Conservation (phyloP, 306 rosid genomes). For the Vicia villosa region DNA sequence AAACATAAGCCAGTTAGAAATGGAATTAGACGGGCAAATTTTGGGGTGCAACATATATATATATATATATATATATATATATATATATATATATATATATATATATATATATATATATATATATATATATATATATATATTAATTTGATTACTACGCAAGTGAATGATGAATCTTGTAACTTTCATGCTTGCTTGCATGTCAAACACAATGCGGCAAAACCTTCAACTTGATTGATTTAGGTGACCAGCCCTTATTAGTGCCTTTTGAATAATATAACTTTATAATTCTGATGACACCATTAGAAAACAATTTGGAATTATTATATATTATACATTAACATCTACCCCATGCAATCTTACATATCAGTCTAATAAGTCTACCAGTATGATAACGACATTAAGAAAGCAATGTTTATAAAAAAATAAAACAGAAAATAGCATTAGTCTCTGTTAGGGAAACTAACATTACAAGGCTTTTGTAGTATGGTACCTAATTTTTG, state of each 20-base stretch:
- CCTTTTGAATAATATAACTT: constrained; percentile 27
- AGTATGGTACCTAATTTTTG: constrained; percentile 66
- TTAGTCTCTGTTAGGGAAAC: constrained; percentile 71
- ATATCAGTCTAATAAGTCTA: constrained; percentile 37
- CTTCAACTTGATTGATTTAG: constrained; percentile 48
- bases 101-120: too few species aligned
- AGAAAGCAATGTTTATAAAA: constrained; percentile 13
- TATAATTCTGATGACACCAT: constrained; percentile 1
- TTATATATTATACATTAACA: background rate
- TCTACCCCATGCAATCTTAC: constrained; percentile 47
- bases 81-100: too few species aligned
- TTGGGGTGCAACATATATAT: too few species aligned
- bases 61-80: too few species aligned
- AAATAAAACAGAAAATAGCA: background rate
- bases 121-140: too few species aligned
- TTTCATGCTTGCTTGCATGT: constrained; percentile 33
- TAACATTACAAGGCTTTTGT: constrained; percentile 59
- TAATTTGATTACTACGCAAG: too few species aligned
- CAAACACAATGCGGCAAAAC: constrained; percentile 27
- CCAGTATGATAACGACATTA: constrained; percentile 51
- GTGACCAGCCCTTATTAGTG: constrained; percentile 55
- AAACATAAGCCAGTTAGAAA: too few species aligned
- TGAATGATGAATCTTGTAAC: constrained; percentile 35
- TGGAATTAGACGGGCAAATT: too few species aligned
- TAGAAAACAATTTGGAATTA: background rate